Evolutionary conservation across 345 rosid genomes (phyloP), one percentile per base, ranked within the genome.

Genomic region (Carallia pectinifolia): DNA sequence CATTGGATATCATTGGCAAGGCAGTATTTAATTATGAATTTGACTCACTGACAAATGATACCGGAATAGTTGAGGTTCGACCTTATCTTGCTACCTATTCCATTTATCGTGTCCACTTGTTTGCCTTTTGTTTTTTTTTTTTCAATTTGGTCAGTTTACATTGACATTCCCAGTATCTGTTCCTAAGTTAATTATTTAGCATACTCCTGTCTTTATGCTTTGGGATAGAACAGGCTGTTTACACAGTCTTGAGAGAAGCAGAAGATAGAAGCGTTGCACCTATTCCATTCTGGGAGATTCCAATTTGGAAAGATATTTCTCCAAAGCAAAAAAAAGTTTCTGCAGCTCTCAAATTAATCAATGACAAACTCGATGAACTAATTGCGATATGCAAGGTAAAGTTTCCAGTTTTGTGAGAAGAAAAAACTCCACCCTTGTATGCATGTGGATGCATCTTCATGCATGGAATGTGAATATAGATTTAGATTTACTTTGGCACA

Each of bases 261-360:
- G 98, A 94, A 78, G 97, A 94, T 64, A 83, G 98, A 71, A 94
- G 98, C 78, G 89, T 94, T 76, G 74, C 97, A 39, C 98, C 98
- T 61, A 85, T 94, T 74, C 97, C 98, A 40, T 58, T 82, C 23
- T 94, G 97, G 98, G 97, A 94, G 61, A 80, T 94, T 70, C 98
- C 98, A 0, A 85, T 94, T 58, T 91, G 96, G 96, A 94, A 94
- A 77, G 92, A 94, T 76, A 82, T 94, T 58, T 94, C 96, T 38
- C 98, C 98, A 1, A 74, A 82, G 65, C 97, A 87, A 64, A 94
- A 82, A 84, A 91, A 90, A 77, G 97, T 91, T 72, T 53, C 82
- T 17, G 73, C 81, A 65, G 93, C 97, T 38, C 85, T 94, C 74
- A 90, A 89, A 75, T 77, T 91, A 85, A 83, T 91, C 76, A 94